Percentiles rank a stretch among this genome's conserved stretches.
phyloP scores from a whole-genome alignment of 108 stramenopile genomes.

The Pelagomonas calceolata region DNA sequence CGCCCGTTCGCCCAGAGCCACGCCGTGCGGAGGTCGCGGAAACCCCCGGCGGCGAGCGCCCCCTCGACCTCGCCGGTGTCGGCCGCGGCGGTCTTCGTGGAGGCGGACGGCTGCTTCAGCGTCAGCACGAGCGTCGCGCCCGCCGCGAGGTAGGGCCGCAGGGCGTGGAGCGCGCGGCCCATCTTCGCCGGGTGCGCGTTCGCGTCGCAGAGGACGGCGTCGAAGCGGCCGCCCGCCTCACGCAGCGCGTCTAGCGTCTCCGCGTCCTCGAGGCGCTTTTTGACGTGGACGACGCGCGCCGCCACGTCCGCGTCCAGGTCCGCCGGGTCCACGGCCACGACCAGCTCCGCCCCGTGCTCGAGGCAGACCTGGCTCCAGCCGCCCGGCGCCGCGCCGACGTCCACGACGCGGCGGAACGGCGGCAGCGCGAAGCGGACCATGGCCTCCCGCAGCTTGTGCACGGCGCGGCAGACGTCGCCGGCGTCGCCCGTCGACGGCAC shows the following conservation, averaged over 20 bases:
- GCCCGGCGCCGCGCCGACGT: neutral
- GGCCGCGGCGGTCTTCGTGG: too few relatives aligned
- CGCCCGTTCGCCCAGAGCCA: constrained; percentile 1
- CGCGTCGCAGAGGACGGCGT: neutral
- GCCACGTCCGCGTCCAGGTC: neutral
- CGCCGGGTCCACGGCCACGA: neutral
- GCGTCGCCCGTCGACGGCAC: neutral
- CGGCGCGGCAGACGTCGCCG: neutral
- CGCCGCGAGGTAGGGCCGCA: neutral
- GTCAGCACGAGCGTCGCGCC: neutral
- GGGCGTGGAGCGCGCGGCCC: neutral
- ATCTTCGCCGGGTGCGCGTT: neutral
- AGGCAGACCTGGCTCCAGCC: neutral
- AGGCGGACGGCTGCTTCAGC: too few relatives aligned
- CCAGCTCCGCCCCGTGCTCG: neutral
- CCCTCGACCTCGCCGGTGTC: too few relatives aligned
- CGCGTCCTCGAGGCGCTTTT: neutral
- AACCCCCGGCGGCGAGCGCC: too few relatives aligned
- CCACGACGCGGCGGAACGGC: neutral
- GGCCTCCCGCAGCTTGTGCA: neutral
- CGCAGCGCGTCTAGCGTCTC: neutral
- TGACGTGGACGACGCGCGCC: neutral
- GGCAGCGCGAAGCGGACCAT: neutral
- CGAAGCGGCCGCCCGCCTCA: neutral
- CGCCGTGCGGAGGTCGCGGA: neutral